A percentile compares a stretch with the other conserved stretches of the same genome.
phyloP scores from a whole-genome alignment of 2,329 filamentous ascomycete species.

The Phaeomoniella chlamydospora region DNA sequence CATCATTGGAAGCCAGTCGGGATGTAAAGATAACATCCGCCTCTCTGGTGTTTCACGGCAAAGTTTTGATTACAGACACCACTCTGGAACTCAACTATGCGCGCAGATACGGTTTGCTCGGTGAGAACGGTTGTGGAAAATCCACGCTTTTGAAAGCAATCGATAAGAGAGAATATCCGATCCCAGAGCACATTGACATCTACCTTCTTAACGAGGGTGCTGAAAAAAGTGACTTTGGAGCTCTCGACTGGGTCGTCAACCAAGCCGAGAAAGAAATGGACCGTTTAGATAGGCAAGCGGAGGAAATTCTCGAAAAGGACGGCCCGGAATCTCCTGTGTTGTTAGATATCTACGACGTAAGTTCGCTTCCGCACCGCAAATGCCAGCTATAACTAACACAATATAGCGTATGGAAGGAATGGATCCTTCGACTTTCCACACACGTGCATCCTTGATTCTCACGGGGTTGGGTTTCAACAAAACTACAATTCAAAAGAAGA shows the following conservation, averaged over 20 bases:
- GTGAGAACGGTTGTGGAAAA: constrained; percentile 99
- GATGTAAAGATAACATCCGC: constrained; percentile 95
- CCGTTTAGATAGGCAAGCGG: constrained; percentile 73
- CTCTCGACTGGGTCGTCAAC: constrained; percentile 90
- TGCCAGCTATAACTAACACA: constrained; percentile 14
- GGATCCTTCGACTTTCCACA: constrained; percentile 95
- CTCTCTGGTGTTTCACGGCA: constrained; percentile 94
- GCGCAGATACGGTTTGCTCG: constrained; percentile 83
- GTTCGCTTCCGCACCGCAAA: constrained; percentile 16
- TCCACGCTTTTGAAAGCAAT: constrained; percentile 95
- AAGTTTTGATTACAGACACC: constrained; percentile 86
- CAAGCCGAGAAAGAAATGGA: constrained; percentile 91
- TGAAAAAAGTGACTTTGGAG: constrained; percentile 73
- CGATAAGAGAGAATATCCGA: constrained; percentile 81
- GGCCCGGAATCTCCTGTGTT: constrained; percentile 83
- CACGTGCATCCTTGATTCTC: constrained; percentile 87
- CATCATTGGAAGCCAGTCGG: constrained; percentile 69
- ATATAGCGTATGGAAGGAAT: constrained; percentile 97
- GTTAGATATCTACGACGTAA: constrained; percentile 89
- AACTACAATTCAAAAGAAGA: constrained; percentile 94
- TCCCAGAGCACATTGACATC: constrained; percentile 93
- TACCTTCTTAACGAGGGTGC: constrained; percentile 97
- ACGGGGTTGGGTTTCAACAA: constrained; percentile 99
- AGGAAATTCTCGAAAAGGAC: constrained; percentile 79
- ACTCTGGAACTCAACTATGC: constrained; percentile 87